phyloP scores from a whole-genome alignment of 495 filamentous ascomycete genomes.

The Clohesyomyces aquaticus region DNA sequence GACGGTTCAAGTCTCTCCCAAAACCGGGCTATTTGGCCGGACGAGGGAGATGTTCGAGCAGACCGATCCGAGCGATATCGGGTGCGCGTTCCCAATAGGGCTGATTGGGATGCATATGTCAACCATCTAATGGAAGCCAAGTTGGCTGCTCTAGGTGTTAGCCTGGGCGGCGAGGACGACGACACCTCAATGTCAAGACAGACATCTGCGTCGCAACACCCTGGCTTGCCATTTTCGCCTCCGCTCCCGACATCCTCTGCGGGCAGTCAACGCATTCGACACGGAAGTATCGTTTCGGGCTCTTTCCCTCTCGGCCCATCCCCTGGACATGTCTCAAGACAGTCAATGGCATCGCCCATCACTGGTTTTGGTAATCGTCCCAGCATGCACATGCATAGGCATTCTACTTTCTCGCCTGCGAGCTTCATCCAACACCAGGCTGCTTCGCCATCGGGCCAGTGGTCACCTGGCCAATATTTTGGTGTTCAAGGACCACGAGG shows the following conservation, averaged over 20 bases:
- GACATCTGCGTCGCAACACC: slow-evolving; percentile 63
- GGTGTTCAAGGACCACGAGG: slow-evolving; percentile 58
- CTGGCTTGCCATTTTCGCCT: slow-evolving; percentile 71
- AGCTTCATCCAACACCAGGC: slow-evolving; percentile 40
- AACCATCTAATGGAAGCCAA: slow-evolving; percentile 83
- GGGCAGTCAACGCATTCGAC: slow-evolving; percentile 54
- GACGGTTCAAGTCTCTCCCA: slow-evolving; percentile 45
- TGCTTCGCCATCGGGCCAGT: slow-evolving; percentile 45
- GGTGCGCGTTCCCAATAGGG: slow-evolving; percentile 76
- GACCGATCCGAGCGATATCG: slow-evolving; percentile 59
- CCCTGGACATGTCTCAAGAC: slow-evolving; percentile 37
- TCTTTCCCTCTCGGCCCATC: slow-evolving; percentile 41
- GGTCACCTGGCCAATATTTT: slow-evolving; percentile 60
- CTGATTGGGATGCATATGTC: slow-evolving; percentile 84
- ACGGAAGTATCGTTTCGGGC: slow-evolving; percentile 38
- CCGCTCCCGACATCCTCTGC: slow-evolving; percentile 67
- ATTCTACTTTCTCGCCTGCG: slow-evolving; percentile 47
- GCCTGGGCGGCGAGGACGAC: slow-evolving; percentile 70
- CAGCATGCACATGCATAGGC: slow-evolving; percentile 47
- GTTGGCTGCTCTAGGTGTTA: slow-evolving; percentile 85
- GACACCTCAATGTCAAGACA: slow-evolving; percentile 61
- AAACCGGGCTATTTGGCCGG: slow-evolving; percentile 75
- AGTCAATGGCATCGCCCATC: slow-evolving; percentile 48
- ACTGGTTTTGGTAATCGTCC: slow-evolving; percentile 45
- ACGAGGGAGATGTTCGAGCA: slow-evolving; percentile 59